These are phyloP conservation scores for Rhypophila decipiens DNA, from an alignment of 495 filamentous ascomycete genomes.

Conservation along the genomic window DNA sequence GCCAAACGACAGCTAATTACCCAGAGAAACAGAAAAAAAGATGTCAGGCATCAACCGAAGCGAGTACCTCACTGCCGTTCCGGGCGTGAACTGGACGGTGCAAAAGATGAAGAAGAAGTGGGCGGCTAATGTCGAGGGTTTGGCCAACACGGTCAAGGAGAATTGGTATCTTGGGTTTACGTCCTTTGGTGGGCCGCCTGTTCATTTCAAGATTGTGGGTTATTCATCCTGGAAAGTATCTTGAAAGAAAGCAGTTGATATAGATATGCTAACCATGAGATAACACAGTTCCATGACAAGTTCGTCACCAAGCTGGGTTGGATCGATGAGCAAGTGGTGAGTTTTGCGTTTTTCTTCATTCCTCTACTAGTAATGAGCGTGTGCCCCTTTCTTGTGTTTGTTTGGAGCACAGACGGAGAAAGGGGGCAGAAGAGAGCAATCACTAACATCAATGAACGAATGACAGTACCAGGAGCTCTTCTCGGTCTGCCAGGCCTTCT, in stretches of 20 bases:
- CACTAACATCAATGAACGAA: neutral
- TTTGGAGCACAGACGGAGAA: no score
- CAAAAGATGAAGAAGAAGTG: no score
- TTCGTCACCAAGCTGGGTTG: conserved; percentile 64
- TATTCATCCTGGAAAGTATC: neutral
- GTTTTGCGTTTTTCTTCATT: no score
- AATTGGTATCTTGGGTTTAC: conserved; percentile 68
- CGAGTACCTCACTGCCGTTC: no score
- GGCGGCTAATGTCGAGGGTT: no score
- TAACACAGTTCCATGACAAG: conserved; percentile 46
- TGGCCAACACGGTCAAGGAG: conserved; percentile 19
- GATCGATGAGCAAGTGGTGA: conserved; percentile 63
- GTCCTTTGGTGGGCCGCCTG: conserved; percentile 64
- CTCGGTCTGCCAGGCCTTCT: conserved; percentile 67
- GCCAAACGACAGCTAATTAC: no score
- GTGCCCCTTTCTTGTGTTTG: no score
- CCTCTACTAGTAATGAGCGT: no score
- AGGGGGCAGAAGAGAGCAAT: no score
- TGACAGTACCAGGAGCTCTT: conserved; percentile 72
- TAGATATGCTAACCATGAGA: neutral
- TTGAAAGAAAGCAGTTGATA: neutral
- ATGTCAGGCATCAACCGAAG: no score
- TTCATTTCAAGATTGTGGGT: conserved; percentile 61
- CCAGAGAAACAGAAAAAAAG: no score
- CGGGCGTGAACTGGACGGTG: no score